phyloP scores from a whole-genome alignment of 441 rosid genomes.

The Monsonia emarginata region DNA sequence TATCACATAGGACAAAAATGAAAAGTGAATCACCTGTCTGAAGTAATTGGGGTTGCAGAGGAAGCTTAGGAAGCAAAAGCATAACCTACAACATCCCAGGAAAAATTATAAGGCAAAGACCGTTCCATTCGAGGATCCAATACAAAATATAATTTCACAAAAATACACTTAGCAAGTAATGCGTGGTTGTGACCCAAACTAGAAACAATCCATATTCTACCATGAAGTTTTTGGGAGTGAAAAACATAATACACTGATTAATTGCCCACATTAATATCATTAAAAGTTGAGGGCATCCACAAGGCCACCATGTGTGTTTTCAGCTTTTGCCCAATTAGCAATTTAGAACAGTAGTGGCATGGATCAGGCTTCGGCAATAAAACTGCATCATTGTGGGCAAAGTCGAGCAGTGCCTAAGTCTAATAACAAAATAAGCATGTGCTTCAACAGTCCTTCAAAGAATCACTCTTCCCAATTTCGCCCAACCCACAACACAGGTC shows the following conservation, averaged over 20 bases:
- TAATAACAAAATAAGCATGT: background rate
- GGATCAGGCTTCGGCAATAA: too few relatives aligned
- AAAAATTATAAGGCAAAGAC: background rate
- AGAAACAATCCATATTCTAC: background rate
- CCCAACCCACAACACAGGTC: background rate
- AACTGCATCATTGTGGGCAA: too few relatives aligned
- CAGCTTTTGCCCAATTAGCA: background rate
- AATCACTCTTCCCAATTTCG: background rate
- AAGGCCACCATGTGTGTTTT: background rate
- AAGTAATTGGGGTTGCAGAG: constrained; percentile 81
- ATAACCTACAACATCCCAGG: constrained; percentile 38
- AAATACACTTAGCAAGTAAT: background rate
- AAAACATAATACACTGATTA: too few relatives aligned
- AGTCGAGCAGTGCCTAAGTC: background rate
- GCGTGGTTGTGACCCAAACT: background rate
- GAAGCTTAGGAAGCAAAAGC: constrained; percentile 62
- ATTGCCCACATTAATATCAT: background rate
- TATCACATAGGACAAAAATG: background rate
- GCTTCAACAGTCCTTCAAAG: background rate
- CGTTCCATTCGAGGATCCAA: background rate
- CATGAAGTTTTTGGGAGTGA: background rate
- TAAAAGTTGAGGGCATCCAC: background rate
- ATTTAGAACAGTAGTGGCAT: background rate
- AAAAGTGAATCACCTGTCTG: constrained; percentile 62
- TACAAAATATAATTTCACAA: background rate